A percentile compares a stretch with the other conserved stretches of the same genome.
phyloP scores from a whole-genome alignment of 768 basidiomycete genomes.

The Trametes punicea region DNA sequence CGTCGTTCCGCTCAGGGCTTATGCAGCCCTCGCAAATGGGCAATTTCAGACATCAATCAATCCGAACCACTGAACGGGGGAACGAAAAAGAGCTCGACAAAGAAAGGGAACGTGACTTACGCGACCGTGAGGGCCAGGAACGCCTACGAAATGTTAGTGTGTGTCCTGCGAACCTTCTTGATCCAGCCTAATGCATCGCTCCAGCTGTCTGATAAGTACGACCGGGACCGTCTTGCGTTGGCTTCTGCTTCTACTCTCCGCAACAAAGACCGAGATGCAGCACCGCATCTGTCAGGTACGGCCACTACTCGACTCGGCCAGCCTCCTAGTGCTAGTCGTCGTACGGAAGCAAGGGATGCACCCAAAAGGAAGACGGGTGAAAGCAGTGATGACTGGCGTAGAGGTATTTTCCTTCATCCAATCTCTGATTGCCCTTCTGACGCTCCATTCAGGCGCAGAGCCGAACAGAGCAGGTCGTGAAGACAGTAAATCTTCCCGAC shows the following conservation, averaged over 20 bases:
- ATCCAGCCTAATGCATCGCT: slow-evolving; percentile 4
- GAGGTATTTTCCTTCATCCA: slow-evolving; percentile 45
- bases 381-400: slow-evolving; percentile 79
- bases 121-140: slow-evolving; percentile 78
- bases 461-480: slow-evolving; percentile 50
- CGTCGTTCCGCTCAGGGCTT: slow-evolving; percentile 66
- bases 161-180: slow-evolving; percentile 1
- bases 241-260: slow-evolving; percentile 44
- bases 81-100: slow-evolving; percentile 39
- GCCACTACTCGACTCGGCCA: slow-evolving; percentile 40
- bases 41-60: slow-evolving; percentile 86
- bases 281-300: slow-evolving; percentile 53
- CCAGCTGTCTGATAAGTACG: slow-evolving; percentile 84
- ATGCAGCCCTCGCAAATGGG: slow-evolving; percentile 91
- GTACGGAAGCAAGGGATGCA: slow-evolving; percentile 56
- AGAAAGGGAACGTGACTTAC: slow-evolving; percentile 50
- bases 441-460: slow-evolving; percentile 41
- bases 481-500: slow-evolving; percentile 49
- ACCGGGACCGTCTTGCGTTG: slow-evolving; percentile 71
- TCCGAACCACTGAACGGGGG: slow-evolving; percentile 60
- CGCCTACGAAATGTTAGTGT: slow-evolving; percentile 67
- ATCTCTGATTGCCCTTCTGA: not conserved
- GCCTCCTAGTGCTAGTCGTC: slow-evolving; percentile 40
- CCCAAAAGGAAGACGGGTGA: slow-evolving; percentile 70
- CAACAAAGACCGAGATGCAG: slow-evolving; percentile 64